These are phyloP conservation scores for Candida jianshihensis DNA, from an alignment of 805 yeast species.

Conservation along the genomic window DNA sequence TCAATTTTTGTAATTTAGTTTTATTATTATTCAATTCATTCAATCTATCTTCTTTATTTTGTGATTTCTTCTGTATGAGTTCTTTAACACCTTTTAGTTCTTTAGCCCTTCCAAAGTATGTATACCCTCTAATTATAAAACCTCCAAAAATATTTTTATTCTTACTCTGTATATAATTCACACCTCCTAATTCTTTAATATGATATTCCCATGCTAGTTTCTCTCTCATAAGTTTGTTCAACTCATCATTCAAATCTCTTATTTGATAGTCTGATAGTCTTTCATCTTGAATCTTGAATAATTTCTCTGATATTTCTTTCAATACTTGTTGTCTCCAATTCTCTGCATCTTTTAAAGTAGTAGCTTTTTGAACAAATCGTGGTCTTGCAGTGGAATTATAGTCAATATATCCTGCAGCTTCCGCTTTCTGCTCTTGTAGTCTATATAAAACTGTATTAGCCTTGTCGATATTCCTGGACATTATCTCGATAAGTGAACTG, in stretches of 20 bases:
- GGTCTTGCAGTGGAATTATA: constrained; percentile 56
- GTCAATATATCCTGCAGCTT: constrained; percentile 51
- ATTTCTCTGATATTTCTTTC: constrained; percentile 54
- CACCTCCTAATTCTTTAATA: constrained; percentile 66
- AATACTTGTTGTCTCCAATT: constrained; percentile 58
- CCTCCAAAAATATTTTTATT: constrained; percentile 9
- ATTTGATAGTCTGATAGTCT: constrained; percentile 52
- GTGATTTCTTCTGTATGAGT: constrained; percentile 30
- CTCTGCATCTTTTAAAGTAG: constrained; percentile 56
- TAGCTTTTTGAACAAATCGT: constrained; percentile 44
- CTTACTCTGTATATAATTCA: constrained; percentile 41
- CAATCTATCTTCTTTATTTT: constrained; percentile 16
- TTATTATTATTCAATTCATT: constrained; percentile 10
- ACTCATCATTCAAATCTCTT: constrained; percentile 65
- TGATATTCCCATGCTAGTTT: constrained; percentile 74
- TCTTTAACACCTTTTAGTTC: constrained; percentile 69
- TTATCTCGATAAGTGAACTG: constrained; percentile 21
- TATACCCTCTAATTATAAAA: constrained; percentile 17
- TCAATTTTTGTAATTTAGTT: constrained; percentile 16
- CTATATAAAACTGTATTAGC: constrained; percentile 66
- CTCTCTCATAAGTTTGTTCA: constrained; percentile 62
- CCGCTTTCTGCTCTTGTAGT: constrained; percentile 55
- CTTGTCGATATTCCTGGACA: constrained; percentile 76
- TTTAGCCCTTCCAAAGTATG: constrained; percentile 79
- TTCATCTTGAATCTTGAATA: constrained; percentile 59